Percentiles rank a stretch among this genome's conserved stretches.
Conservation (phyloP, 768 basidiomycete genomes). For the Rhodocollybia butyracea region DNA sequence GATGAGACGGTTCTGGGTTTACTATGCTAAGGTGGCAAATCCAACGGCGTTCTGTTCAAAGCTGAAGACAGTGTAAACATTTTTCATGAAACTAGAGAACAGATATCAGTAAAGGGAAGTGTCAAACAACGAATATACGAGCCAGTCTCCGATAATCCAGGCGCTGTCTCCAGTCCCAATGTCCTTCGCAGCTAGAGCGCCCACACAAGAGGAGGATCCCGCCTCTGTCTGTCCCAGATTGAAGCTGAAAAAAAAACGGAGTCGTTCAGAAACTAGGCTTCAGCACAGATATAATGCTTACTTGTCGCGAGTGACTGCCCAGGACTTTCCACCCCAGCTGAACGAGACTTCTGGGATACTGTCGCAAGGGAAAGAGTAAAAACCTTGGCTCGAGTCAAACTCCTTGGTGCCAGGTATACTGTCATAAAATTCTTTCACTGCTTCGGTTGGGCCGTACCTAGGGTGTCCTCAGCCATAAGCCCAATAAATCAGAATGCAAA, state of each 20-base stretch:
- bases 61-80: conserved; percentile 40
- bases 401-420: conserved; percentile 18
- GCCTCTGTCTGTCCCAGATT: conserved; percentile 36
- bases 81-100: conserved; percentile 30
- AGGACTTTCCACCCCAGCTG: conserved; percentile 32
- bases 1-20: too few relatives aligned
- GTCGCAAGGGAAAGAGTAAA: conserved; percentile 27
- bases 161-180: conserved; percentile 16
- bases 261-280: background rate
- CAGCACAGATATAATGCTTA: background rate
- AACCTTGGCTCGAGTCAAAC: conserved; percentile 14
- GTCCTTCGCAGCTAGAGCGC: conserved; percentile 30
- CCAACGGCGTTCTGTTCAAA: conserved; percentile 27
- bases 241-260: conserved; percentile 19
- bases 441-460: conserved; percentile 23
- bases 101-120: background rate
- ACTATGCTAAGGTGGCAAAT: conserved; percentile 20
- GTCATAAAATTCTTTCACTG: conserved; percentile 21
- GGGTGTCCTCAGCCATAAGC: too few relatives aligned
- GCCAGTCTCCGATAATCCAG: conserved; percentile 31
- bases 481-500: too few relatives aligned
- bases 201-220: conserved; percentile 31
- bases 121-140: background rate
- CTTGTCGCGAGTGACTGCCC: conserved; percentile 40
- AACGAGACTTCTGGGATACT: conserved; percentile 25